phyloP scores from a whole-genome alignment of 2,329 filamentous ascomycete species.

The Phyllosticta ampelicida region DNA sequence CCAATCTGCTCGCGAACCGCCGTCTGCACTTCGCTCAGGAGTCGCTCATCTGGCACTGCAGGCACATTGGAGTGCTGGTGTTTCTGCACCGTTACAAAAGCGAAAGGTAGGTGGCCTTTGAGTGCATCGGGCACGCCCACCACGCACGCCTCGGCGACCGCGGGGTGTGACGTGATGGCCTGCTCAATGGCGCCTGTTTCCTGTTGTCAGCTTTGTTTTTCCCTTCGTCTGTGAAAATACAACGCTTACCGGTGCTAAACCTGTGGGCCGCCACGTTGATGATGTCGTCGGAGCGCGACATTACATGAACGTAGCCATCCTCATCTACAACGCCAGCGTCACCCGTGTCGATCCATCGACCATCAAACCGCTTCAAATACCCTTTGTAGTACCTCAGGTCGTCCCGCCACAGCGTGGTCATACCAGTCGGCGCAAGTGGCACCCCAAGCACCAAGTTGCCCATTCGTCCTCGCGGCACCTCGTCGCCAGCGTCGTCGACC shows the following conservation, averaged over 20 bases:
- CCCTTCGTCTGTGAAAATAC: not conserved
- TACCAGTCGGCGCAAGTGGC: slow-evolving; percentile 75
- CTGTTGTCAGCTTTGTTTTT: not conserved
- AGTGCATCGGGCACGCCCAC: slow-evolving; percentile 75
- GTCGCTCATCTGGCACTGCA: slow-evolving; percentile 38
- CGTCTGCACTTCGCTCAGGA: slow-evolving; percentile 56
- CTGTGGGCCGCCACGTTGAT: slow-evolving; percentile 94
- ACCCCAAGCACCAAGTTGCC: slow-evolving; percentile 82
- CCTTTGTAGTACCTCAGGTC: slow-evolving; percentile 75
- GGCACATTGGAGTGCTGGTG: slow-evolving; percentile 27
- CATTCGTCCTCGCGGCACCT: slow-evolving; percentile 63
- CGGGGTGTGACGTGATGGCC: slow-evolving; percentile 70
- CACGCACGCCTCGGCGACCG: slow-evolving; percentile 74
- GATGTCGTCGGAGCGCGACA: slow-evolving; percentile 66
- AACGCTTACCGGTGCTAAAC: slow-evolving; percentile 63
- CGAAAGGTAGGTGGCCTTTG: slow-evolving; percentile 87
- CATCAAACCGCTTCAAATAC: slow-evolving; percentile 72
- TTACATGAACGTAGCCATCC: slow-evolving; percentile 55
- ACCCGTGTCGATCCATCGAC: slow-evolving; percentile 81
- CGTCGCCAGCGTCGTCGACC: slow-evolving; percentile 68
- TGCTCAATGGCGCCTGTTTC: slow-evolving; percentile 73
- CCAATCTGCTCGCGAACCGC: slow-evolving; percentile 73
- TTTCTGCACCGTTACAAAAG: slow-evolving; percentile 60
- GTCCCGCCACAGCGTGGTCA: slow-evolving; percentile 78
- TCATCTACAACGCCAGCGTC: slow-evolving; percentile 79